Evolutionary conservation across 2,329 filamentous ascomycete genomes (phyloP), one percentile per base, ranked within the genome.

Genomic region (Monosporascus sp.): DNA sequence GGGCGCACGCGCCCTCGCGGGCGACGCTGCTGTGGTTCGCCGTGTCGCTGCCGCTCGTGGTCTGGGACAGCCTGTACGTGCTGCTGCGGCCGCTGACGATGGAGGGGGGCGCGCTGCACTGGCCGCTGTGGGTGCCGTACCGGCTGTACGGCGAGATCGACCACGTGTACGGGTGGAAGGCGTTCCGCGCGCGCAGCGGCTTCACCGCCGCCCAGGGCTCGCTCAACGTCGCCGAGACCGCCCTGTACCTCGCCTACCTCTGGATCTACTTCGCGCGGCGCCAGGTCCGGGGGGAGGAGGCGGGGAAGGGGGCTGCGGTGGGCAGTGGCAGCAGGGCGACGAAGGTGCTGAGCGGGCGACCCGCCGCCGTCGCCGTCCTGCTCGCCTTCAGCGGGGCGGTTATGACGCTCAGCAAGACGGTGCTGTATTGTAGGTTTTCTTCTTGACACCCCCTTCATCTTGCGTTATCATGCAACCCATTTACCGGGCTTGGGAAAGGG

Each of bases 31-130:
- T 84, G 58, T 96, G 91, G 91, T 78, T 96, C 26, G 71, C 78
- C 54, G 58, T 93, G 56, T 91, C 88, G 20, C 73, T 94, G 17
- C 89, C 89, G 1, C 79, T 95, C 55, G 89, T 96, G 48, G 65
- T 82, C 49, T 96, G 91, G 91, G 91, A 96, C 73, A 82, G 81
- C 31, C 75, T 77, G 54, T 96, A 96, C 74, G 84, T 96, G 40
- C 76, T 96, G 47, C 74, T 89, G 51, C 88, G 91, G 20, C 91
- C 91, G 31, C 82, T 86, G 70, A 88, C 85, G 53, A 94, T 96
- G 88, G 83, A 86, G 0, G 89, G 89, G 60, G 91, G 91, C 17
- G 72, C 70, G 47, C 74, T 87, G 50, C 89, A 95, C 73, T 76
- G 73, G 74, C 88, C 88, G 1, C 63, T 96, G 43, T 96, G 83